Conservation (phyloP, 768 basidiomycete species). For the Neoboletus magnificus region DNA sequence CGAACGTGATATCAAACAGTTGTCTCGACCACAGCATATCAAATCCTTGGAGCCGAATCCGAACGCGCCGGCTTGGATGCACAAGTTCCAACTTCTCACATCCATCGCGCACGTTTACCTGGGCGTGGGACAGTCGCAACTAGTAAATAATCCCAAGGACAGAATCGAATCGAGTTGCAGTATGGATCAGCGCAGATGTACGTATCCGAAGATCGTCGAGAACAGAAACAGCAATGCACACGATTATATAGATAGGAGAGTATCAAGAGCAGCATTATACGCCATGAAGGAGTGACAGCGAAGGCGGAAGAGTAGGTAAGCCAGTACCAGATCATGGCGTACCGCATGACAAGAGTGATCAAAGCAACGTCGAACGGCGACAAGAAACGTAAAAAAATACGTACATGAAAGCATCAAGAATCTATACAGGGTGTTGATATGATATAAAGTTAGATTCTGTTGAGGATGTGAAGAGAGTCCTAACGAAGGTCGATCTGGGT, state of each 20-base stretch:
- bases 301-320: slow-evolving; percentile 6
- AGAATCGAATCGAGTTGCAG: not conserved
- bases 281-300: slow-evolving; percentile 13
- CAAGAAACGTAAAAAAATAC: slow-evolving; percentile 12
- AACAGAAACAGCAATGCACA: slow-evolving; percentile 11
- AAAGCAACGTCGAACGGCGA: slow-evolving; percentile 1
- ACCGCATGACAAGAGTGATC: slow-evolving; percentile 4
- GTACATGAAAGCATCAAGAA: slow-evolving; percentile 12
- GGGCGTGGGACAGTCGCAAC: not conserved
- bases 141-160: not conserved
- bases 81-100: not conserved
- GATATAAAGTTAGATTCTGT: not conserved
- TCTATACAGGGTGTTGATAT: slow-evolving; percentile 6
- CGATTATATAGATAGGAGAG: not conserved
- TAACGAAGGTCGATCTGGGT: slow-evolving; percentile 11
- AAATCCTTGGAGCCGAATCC: not conserved
- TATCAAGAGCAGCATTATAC: not conserved
- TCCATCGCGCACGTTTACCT: not conserved
- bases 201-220: not conserved
- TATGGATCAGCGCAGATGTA: not conserved
- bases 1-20: not conserved
- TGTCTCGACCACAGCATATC: not conserved
- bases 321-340: slow-evolving; percentile 16
- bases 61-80: not conserved
- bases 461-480: not conserved